Percentiles rank a stretch among this genome's conserved stretches.
These are phyloP conservation scores for Curvularia sp. DNA, from an alignment of 2,329 filamentous ascomycete species.

Conservation along the genomic window DNA sequence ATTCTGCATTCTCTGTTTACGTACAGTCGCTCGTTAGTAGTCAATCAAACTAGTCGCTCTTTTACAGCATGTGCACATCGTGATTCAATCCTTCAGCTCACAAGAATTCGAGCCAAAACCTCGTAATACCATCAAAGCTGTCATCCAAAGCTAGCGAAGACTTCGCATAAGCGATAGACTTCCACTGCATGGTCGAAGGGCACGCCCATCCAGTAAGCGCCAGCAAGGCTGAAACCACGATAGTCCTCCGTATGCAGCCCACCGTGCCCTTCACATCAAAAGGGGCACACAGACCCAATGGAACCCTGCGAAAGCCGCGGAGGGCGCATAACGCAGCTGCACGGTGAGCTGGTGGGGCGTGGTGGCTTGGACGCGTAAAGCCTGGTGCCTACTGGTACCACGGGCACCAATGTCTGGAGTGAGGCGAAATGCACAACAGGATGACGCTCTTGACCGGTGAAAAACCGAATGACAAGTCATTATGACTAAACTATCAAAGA, in stretches of 20 bases:
- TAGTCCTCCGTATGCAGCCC: background rate
- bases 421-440: background rate
- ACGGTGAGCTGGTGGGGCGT: conserved; percentile 5
- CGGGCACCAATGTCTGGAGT: background rate
- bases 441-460: background rate
- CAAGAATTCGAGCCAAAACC: background rate
- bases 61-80: background rate
- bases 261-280: background rate
- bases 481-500: background rate
- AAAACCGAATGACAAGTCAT: background rate
- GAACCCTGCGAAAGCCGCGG: background rate
- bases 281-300: conserved; percentile 4
- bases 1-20: background rate
- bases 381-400: background rate
- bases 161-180: background rate
- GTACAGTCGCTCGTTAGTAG: background rate
- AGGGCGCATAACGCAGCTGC: background rate
- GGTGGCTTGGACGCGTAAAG: conserved; percentile 10
- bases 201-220: conserved; percentile 1
- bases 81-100: background rate
- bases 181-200: background rate
- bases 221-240: background rate
- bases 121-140: background rate
- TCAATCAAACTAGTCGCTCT: background rate
- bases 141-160: background rate